A percentile compares a stretch with the other conserved stretches of the same genome.
These are phyloP conservation scores for Obelidium mucronatum DNA, from an alignment of 192 early-diverging fungal species.

Conservation along the genomic window DNA sequence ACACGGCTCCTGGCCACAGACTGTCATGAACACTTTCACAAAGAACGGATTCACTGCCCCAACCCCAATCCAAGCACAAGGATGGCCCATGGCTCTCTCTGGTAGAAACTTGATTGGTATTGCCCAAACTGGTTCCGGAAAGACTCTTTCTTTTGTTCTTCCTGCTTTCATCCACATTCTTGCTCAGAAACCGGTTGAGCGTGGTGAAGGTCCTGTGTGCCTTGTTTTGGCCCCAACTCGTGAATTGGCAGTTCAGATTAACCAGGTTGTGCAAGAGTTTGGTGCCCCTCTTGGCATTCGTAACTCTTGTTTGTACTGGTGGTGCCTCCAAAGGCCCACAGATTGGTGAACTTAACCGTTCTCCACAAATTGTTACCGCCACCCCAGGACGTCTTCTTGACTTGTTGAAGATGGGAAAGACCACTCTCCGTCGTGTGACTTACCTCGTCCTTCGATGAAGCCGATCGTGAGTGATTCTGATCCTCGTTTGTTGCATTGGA, in stretches of 20 bases:
- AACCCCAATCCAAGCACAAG: conserved; percentile 93
- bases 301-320: conserved; percentile 84
- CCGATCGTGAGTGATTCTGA: conserved; percentile 95
- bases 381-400: conserved; percentile 95
- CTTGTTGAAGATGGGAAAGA: conserved; percentile 79
- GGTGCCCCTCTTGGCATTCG: conserved; percentile 73
- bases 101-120: conserved; percentile 91
- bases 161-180: conserved; percentile 84
- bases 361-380: conserved; percentile 75
- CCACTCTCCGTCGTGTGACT: conserved; percentile 82
- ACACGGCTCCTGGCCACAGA: conserved; percentile 71
- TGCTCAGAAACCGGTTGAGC: conserved; percentile 44
- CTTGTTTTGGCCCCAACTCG: conserved; percentile 79
- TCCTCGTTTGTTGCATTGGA: too few species aligned
- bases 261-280: conserved; percentile 59
- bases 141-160: conserved; percentile 90
- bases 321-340: conserved; percentile 78
- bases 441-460: conserved; percentile 97
- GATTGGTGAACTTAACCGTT: conserved; percentile 57
- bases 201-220: conserved; percentile 62
- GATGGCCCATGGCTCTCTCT: conserved; percentile 90
- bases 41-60: conserved; percentile 76
- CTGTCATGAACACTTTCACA: conserved; percentile 63
- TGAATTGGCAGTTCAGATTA: conserved; percentile 77
- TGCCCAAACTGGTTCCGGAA: conserved; percentile 74